A percentile compares a stretch with the other conserved stretches of the same genome.
These are phyloP conservation scores for Hortiboletus flavorubellus DNA, from an alignment of 768 basidiomycete species.

Conservation along the genomic window DNA sequence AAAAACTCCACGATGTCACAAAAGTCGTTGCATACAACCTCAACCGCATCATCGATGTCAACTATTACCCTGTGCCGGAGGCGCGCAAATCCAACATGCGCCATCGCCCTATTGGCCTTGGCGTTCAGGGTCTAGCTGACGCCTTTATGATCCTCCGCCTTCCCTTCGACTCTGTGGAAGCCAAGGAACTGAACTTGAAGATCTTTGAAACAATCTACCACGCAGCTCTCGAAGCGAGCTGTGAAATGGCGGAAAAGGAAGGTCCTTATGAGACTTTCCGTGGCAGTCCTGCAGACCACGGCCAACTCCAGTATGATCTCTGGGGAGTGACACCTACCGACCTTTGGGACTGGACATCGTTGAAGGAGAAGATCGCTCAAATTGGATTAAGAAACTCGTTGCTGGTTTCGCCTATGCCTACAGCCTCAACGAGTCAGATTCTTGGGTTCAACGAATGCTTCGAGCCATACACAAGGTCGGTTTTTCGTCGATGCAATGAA, in stretches of 20 bases:
- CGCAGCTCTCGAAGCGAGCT: slow-evolving; percentile 85
- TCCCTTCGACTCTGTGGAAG: slow-evolving; percentile 90
- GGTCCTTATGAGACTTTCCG: slow-evolving; percentile 88
- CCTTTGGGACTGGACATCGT: slow-evolving; percentile 89
- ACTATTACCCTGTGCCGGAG: slow-evolving; percentile 93
- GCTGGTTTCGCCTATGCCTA: slow-evolving; percentile 96
- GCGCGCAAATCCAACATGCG: slow-evolving; percentile 93
- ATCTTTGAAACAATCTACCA: slow-evolving; percentile 99
- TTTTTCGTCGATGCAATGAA: neutral
- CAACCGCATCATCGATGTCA: slow-evolving; percentile 90
- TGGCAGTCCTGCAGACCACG: slow-evolving; percentile 87
- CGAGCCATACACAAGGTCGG: slow-evolving; percentile 93
- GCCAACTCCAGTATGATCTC: slow-evolving; percentile 89
- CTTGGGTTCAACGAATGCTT: slow-evolving; percentile 99
- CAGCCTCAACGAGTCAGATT: slow-evolving; percentile 97
- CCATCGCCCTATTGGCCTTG: slow-evolving; percentile 95
- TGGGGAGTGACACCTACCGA: slow-evolving; percentile 90
- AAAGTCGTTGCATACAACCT: slow-evolving; percentile 94
- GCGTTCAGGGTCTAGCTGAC: slow-evolving; percentile 97
- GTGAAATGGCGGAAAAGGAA: slow-evolving; percentile 74
- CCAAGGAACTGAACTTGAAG: slow-evolving; percentile 85
- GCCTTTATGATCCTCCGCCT: slow-evolving; percentile 96
- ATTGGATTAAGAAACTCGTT: slow-evolving; percentile 89
- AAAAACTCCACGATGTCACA: slow-evolving; percentile 88
- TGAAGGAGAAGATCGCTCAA: slow-evolving; percentile 83